Conservation (phyloP, 495 filamentous ascomycete species). For the Extremus antarcticus region DNA sequence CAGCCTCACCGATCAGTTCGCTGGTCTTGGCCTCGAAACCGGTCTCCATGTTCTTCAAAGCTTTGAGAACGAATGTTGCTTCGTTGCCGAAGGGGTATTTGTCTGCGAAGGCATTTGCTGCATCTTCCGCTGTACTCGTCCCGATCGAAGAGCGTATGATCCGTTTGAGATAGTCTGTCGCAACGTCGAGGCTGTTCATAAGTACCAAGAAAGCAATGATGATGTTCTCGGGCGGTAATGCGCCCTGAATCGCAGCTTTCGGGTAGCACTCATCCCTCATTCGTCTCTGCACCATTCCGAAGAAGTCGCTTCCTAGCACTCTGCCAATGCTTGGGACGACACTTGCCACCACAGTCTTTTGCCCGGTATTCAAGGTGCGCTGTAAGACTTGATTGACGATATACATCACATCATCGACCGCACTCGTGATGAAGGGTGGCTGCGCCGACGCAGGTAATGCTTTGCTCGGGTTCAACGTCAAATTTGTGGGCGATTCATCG, state of each 20-base stretch:
- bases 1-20: slow-evolving; percentile 73
- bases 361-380: slow-evolving; percentile 74
- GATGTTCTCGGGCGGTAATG: slow-evolving; percentile 69
- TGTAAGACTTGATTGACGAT: slow-evolving; percentile 87
- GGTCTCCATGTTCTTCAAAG: slow-evolving; percentile 55
- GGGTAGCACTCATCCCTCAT: slow-evolving; percentile 95
- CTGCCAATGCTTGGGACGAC: slow-evolving; percentile 72
- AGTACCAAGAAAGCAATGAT: slow-evolving; percentile 79
- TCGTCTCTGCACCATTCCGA: slow-evolving; percentile 92
- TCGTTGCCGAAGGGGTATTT: slow-evolving; percentile 74
- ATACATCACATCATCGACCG: slow-evolving; percentile 98
- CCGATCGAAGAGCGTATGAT: slow-evolving; percentile 62
- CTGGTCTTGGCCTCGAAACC: slow-evolving; percentile 64
- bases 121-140: neutral
- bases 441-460: slow-evolving; percentile 47
- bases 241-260: slow-evolving; percentile 59
- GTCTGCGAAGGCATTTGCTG: slow-evolving; percentile 38
- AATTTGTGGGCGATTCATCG: slow-evolving; percentile 78
- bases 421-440: slow-evolving; percentile 83
- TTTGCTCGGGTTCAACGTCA: slow-evolving; percentile 61
- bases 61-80: slow-evolving; percentile 50
- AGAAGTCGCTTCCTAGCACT: slow-evolving; percentile 84
- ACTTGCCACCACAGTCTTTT: slow-evolving; percentile 58
- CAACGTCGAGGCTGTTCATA: slow-evolving; percentile 88
- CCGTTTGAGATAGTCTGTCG: slow-evolving; percentile 76